Evolutionary conservation across 2,329 filamentous ascomycete species (phyloP).

Genomic region (Orbilia blumenaviensis): DNA sequence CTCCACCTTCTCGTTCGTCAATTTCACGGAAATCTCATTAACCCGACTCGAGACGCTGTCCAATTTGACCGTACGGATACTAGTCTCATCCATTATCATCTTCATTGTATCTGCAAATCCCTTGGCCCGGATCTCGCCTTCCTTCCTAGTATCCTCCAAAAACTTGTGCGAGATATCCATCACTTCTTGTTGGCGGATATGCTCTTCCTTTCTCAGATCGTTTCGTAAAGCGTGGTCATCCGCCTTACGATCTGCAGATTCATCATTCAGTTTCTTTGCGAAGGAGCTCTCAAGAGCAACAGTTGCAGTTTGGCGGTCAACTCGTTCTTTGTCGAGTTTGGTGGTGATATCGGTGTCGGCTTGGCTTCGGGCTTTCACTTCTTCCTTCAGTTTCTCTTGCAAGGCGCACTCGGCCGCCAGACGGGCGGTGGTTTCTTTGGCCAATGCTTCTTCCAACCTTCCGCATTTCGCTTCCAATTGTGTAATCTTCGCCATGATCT

Average conservation of each 20-base stretch:
- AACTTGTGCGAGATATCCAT: slow-evolving; percentile 4
- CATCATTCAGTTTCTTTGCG: slow-evolving; percentile 1
- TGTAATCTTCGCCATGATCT: neutral
- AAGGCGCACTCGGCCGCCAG: slow-evolving; percentile 1
- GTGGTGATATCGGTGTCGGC: neutral
- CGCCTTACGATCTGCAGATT: slow-evolving; percentile 3
- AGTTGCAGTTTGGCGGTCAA: neutral
- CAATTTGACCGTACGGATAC: neutral
- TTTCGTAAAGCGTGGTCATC: slow-evolving; percentile 4
- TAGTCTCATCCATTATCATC: slow-evolving; percentile 14
- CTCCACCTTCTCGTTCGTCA: slow-evolving; percentile 12
- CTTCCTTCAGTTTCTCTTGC: slow-evolving; percentile 2
- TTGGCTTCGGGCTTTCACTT: neutral
- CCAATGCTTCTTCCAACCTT: slow-evolving; percentile 2
- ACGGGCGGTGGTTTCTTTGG: neutral
- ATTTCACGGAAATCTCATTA: slow-evolving; percentile 12
- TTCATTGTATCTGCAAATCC: slow-evolving; percentile 10
- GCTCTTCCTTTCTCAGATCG: slow-evolving; percentile 1
- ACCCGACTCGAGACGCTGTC: slow-evolving; percentile 9
- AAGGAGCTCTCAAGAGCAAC: neutral
- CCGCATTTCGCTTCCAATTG: neutral
- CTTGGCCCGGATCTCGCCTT: slow-evolving; percentile 2
- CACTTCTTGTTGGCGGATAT: neutral
- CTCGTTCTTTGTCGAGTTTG: neutral
- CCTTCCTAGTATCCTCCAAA: neutral